phyloP scores from a whole-genome alignment of 1,284 basidiomycete species.

The Melampsora americana region DNA sequence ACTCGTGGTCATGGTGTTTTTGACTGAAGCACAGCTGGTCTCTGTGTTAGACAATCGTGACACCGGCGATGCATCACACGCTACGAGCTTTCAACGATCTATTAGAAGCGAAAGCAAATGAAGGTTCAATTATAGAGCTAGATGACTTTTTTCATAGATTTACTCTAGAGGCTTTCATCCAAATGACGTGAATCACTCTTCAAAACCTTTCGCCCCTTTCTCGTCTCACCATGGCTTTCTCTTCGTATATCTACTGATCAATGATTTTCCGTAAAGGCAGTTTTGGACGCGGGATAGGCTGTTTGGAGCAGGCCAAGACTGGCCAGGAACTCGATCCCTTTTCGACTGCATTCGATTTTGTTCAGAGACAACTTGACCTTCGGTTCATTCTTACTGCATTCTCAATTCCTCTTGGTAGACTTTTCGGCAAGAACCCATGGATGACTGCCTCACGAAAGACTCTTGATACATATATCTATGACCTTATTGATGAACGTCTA shows the following conservation, averaged over 20 bases:
- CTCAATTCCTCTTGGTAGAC: constrained; percentile 19
- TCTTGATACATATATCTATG: constrained; percentile 41
- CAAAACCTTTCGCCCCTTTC: not conserved
- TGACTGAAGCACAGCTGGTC: no score
- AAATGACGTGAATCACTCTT: constrained; percentile 33
- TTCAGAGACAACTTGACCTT: constrained; percentile 43
- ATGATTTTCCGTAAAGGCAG: not conserved
- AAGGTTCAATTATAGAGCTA: constrained; percentile 27
- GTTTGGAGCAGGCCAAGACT: constrained; percentile 20
- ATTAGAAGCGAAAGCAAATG: constrained; percentile 18
- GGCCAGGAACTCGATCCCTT: constrained; percentile 24
- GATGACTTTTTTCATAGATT: constrained; percentile 36
- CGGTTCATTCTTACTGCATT: constrained; percentile 37
- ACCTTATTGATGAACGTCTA: constrained; percentile 41
- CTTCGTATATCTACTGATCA: constrained; percentile 9
- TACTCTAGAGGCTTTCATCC: constrained; percentile 41
- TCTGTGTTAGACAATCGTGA: constrained; percentile 25
- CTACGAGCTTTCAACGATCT: constrained; percentile 39
- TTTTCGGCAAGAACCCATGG: constrained; percentile 31
- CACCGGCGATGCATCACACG: constrained; percentile 40
- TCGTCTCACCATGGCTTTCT: not conserved
- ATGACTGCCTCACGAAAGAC: constrained; percentile 28
- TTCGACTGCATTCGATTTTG: constrained; percentile 42
- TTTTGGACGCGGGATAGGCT: constrained; percentile 39
- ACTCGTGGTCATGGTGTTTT: no score